These are phyloP conservation scores for Pythium pyrilobum DNA, from an alignment of 352 stramenopile genomes.

Conservation along the genomic window DNA sequence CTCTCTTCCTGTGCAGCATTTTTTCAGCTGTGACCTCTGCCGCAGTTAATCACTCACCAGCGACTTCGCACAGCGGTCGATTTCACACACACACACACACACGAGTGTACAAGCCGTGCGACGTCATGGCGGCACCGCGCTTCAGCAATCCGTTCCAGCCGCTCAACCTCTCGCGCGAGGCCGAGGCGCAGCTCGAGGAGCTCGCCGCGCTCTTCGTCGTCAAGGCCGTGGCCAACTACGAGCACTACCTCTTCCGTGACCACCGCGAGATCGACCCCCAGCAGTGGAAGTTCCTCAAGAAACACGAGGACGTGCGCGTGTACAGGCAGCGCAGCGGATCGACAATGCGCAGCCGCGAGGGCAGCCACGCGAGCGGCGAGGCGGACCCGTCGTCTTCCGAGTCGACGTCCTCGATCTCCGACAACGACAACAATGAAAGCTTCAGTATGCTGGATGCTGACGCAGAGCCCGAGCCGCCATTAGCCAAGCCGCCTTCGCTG, in stretches of 20 bases:
- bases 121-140: slow-evolving; percentile 22
- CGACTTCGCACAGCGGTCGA: too few relatives aligned
- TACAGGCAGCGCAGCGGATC: slow-evolving; percentile 12
- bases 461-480: background rate
- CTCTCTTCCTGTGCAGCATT: too few relatives aligned
- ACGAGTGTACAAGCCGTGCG: too few relatives aligned
- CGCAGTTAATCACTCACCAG: too few relatives aligned
- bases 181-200: slow-evolving; percentile 30
- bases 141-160: slow-evolving; percentile 35
- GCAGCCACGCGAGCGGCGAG: background rate
- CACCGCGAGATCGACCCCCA: slow-evolving; percentile 30
- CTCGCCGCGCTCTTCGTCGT: slow-evolving; percentile 34
- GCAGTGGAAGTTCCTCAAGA: slow-evolving; percentile 50
- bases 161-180: slow-evolving; percentile 33
- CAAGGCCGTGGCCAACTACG: slow-evolving; percentile 41
- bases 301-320: slow-evolving; percentile 22
- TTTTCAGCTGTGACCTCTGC: too few relatives aligned
- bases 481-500: slow-evolving; percentile 13
- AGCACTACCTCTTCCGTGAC: slow-evolving; percentile 27
- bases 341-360: background rate
- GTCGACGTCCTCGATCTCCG: slow-evolving; percentile 2
- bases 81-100: too few relatives aligned
- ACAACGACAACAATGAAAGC: slow-evolving; percentile 4
- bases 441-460: too few relatives aligned
- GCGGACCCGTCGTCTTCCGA: background rate